phyloP scores from a whole-genome alignment of 2,329 filamentous ascomycete species.

The Gnomoniopsis smithogilvyi region DNA sequence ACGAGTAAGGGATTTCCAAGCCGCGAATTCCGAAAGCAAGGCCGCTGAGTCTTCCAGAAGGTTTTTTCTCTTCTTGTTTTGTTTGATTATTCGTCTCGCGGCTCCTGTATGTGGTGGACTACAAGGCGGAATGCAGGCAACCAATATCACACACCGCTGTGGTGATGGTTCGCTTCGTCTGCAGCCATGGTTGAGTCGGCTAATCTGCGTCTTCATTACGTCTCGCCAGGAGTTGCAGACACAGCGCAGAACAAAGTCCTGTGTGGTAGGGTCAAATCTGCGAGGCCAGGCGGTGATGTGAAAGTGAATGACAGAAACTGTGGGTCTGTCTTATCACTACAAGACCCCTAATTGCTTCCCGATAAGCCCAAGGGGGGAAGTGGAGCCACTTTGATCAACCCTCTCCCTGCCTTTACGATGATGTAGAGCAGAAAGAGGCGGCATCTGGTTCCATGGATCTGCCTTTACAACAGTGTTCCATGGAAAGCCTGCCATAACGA shows the following conservation, averaged over 20 bases:
- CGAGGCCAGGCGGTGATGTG: neutral
- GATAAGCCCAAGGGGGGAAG: conserved; percentile 6
- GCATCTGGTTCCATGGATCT: neutral
- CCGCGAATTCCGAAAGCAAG: neutral
- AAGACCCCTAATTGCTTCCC: neutral
- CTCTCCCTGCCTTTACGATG: neutral
- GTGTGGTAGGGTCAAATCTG: conserved; percentile 1
- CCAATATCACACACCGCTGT: neutral
- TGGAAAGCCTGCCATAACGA: too few relatives aligned
- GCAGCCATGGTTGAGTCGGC: neutral
- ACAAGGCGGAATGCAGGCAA: neutral
- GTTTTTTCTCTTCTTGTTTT: neutral
- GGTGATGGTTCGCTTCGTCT: neutral
- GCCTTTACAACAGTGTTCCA: too few relatives aligned
- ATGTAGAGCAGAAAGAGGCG: neutral
- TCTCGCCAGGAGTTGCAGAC: neutral
- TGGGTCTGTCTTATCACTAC: conserved; percentile 13
- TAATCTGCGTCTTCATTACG: neutral
- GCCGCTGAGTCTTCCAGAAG: neutral
- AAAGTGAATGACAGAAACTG: conserved; percentile 6
- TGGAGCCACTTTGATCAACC: neutral
- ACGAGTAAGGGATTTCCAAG: neutral
- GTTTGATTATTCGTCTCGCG: neutral
- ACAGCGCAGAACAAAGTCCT: too few relatives aligned
- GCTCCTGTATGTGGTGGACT: neutral